A percentile compares a stretch with the other conserved stretches of the same genome.
Conservation (phyloP, 805 yeast species). For the Myxozyma mucilagina region DNA sequence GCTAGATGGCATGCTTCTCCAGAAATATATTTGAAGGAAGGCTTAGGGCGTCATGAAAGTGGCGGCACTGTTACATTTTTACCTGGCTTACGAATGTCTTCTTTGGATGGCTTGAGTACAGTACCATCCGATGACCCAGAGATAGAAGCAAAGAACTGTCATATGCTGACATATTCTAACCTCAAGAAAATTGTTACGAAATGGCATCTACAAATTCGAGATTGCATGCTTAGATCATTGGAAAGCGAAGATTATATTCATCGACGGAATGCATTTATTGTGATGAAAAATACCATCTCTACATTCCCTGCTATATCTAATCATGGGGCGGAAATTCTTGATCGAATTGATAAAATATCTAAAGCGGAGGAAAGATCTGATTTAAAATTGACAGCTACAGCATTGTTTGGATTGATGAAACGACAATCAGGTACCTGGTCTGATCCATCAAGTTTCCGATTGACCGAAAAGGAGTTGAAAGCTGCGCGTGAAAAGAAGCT, state of each 20-base stretch:
- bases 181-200: slow-evolving; percentile 49
- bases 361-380: slow-evolving; percentile 70
- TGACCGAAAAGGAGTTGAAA: slow-evolving; percentile 12
- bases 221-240: slow-evolving; percentile 48
- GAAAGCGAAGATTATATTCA: slow-evolving; percentile 66
- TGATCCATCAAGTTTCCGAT: slow-evolving; percentile 10
- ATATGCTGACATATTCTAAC: slow-evolving; percentile 39
- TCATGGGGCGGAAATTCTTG: slow-evolving; percentile 58
- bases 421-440: slow-evolving; percentile 35
- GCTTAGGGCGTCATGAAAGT: slow-evolving; percentile 34
- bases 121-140: slow-evolving; percentile 1
- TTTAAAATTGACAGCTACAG: slow-evolving; percentile 66
- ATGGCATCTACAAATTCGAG: slow-evolving; percentile 57
- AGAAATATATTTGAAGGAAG: slow-evolving; percentile 39
- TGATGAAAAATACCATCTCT: slow-evolving; percentile 63
- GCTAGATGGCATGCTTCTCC: slow-evolving; percentile 49
- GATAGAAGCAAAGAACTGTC: slow-evolving; percentile 20
- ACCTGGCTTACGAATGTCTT: slow-evolving; percentile 34
- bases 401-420: slow-evolving; percentile 37
- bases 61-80: slow-evolving; percentile 30
- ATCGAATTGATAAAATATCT: slow-evolving; percentile 51
- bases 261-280: slow-evolving; percentile 74
- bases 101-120: background rate
- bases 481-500: slow-evolving; percentile 2
- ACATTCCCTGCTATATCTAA: slow-evolving; percentile 68